Evolutionary conservation across 192 early-diverging fungal species (phyloP), one percentile per base, ranked within the genome.

Genomic region (Podila clonocystis): DNA sequence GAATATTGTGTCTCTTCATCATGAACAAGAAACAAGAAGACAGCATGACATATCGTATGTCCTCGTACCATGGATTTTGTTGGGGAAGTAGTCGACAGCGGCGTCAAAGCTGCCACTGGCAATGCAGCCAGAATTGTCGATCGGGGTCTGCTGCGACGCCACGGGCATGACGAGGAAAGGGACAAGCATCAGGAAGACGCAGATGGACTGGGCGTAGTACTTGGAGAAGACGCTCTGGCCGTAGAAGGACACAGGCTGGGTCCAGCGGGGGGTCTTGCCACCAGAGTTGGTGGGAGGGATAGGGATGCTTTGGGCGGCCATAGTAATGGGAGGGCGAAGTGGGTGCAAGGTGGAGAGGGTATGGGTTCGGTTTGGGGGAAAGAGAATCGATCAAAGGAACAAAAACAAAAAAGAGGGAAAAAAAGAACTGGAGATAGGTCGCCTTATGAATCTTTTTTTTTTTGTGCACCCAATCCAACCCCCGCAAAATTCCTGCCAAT

Each of bases 21-120:
- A 15, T 28, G 38, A 29, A 41, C 41, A 52, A 4, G 62, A 0
- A 36, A 9, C 9, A 17, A 29, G 50, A 55, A n/a, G n/a, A n/a
- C n/a, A n/a, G n/a, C n/a, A n/a, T n/a, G n/a, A n/a, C n/a, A n/a
- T n/a, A n/a, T n/a, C n/a, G n/a, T 20, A 8, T 3, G 7, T 55
- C 20, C 52, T 24, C 22, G 4, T 50, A 58, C 85, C 83, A 31
- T 74, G 73, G 22, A 61, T 66, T 63, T 89, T 89, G 67, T 60
- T 63, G 22, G 85, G 76, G 55, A 89, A 88, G 67, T 89, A 89
- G 50, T 89, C 88, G 3, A 57, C 55, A n/a, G 72, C 63, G 24
- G 77, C 31, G 70, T 85, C 74, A 61, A 75, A 87, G 50, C 34
- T 82, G 24, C 59, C 34, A 26, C 34, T 82, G 24, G 63, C 34